Percentiles rank a stretch among this genome's conserved stretches.
Conservation (phyloP, 106 monocot species). For the Dioscorea alata region DNA sequence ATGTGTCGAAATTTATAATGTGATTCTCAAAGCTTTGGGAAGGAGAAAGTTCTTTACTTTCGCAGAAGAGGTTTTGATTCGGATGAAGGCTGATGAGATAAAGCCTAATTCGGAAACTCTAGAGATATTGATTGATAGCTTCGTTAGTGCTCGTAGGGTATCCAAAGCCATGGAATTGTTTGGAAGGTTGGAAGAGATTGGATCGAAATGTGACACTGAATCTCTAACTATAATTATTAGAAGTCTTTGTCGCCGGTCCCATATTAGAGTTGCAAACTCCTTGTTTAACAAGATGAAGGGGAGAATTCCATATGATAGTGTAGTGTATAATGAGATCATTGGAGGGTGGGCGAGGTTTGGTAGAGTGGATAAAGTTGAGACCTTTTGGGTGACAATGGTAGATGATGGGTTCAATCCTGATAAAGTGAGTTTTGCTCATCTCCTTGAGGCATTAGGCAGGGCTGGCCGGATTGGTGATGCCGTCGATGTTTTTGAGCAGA, state of each 20-base stretch:
- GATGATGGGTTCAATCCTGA: constrained; percentile 57
- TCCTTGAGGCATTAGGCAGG: constrained; percentile 68
- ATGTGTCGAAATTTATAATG: constrained; percentile 41
- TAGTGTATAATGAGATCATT: constrained; percentile 63
- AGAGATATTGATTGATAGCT: constrained; percentile 53
- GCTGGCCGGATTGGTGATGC: constrained; percentile 46
- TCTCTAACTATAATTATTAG: constrained; percentile 45
- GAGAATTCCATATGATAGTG: constrained; percentile 32
- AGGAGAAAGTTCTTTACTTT: constrained; percentile 71
- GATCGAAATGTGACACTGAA: constrained; percentile 16
- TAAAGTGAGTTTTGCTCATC: constrained; percentile 32
- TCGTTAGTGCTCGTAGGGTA: constrained; percentile 46
- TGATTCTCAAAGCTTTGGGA: constrained; percentile 59
- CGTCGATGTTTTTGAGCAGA: constrained; percentile 44
- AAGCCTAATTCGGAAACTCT: constrained; percentile 42
- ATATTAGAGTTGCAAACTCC: constrained; percentile 56
- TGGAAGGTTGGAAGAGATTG: constrained; percentile 55
- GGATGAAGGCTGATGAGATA: constrained; percentile 53
- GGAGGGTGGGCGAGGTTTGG: constrained; percentile 81
- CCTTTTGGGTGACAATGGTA: constrained; percentile 37
- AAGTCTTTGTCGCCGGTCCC: constrained; percentile 61
- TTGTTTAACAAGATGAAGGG: constrained; percentile 53
- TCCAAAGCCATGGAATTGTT: constrained; percentile 57
- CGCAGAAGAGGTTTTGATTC: constrained; percentile 39
- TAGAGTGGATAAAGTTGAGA: constrained; percentile 60